A percentile compares a stretch with the other conserved stretches of the same genome.
Evolutionary conservation across 768 basidiomycete species (phyloP).

Genomic region (Leccinum obscurum): DNA sequence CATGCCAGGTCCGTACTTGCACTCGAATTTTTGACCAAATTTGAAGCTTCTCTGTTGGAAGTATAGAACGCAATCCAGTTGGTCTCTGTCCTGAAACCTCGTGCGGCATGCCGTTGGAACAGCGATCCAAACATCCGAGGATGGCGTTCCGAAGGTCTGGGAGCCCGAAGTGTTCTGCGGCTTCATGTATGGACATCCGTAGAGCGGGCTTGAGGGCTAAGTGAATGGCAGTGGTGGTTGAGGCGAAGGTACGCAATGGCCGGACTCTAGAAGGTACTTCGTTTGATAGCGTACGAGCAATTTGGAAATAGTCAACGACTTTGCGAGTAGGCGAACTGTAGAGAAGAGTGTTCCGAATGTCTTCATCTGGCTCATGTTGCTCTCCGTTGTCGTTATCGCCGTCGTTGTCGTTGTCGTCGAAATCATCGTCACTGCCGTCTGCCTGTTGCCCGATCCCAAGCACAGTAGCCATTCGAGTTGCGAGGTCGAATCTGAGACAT

Average conservation of each 20-base stretch:
- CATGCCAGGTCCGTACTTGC: neutral
- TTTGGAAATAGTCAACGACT: neutral
- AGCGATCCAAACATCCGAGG: neutral
- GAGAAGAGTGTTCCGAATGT: neutral
- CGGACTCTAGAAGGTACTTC: neutral
- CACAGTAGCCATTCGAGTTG: neutral
- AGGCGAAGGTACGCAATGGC: neutral
- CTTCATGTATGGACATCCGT: neutral
- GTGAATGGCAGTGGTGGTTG: neutral
- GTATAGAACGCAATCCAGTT: neutral
- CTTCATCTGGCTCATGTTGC: neutral
- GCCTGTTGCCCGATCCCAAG: neutral
- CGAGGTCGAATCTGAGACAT: neutral
- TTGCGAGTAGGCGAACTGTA: neutral
- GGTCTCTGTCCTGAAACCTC: neutral
- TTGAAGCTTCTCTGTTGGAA: neutral
- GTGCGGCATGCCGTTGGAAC: neutral
- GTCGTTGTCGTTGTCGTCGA: neutral
- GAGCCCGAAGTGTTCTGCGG: neutral
- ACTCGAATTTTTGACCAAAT: neutral
- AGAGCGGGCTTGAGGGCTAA: neutral
- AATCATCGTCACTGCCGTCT: neutral
- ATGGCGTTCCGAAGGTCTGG: neutral
- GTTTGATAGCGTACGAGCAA: neutral
- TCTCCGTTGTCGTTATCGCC: too few species aligned